phyloP scores from a whole-genome alignment of 164 flowering plant species.

The Magnolia sinica region DNA sequence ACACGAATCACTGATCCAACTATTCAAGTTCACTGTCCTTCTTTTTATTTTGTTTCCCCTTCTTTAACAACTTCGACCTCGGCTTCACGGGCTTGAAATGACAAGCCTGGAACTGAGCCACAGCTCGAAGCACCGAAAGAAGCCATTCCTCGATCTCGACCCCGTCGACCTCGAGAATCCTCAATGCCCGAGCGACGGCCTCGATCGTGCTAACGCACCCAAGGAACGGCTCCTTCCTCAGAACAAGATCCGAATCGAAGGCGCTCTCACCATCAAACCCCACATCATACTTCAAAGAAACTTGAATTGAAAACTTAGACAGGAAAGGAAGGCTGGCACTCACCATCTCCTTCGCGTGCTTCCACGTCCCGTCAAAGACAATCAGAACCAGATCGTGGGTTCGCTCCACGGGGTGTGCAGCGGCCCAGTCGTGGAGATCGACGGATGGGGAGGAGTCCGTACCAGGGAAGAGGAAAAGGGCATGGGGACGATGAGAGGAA shows the following conservation, averaged over 20 bases:
- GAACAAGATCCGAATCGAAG: slow-evolving; percentile 67
- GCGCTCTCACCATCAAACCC: slow-evolving; percentile 57
- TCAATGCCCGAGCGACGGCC: slow-evolving; percentile 76
- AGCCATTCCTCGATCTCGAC: slow-evolving; percentile 49
- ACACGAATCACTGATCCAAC: background rate
- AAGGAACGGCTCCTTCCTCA: slow-evolving; percentile 82
- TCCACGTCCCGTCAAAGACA: slow-evolving; percentile 91
- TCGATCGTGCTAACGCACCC: slow-evolving; percentile 93
- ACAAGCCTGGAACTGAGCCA: slow-evolving; percentile 71
- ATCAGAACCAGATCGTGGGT: slow-evolving; percentile 35
- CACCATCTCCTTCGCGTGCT: slow-evolving; percentile 94
- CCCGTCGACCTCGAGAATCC: slow-evolving; percentile 62
- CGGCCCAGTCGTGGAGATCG: slow-evolving; percentile 23
- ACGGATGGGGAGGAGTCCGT: slow-evolving; percentile 24
- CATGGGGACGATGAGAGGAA: slow-evolving; percentile 26
- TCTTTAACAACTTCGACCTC: slow-evolving; percentile 56
- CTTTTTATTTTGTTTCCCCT: slow-evolving; percentile 16
- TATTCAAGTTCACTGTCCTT: background rate
- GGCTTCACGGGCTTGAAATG: slow-evolving; percentile 62
- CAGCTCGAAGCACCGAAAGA: slow-evolving; percentile 57
- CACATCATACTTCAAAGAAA: slow-evolving; percentile 57
- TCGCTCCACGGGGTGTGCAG: slow-evolving; percentile 1
- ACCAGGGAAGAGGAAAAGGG: slow-evolving; percentile 70
- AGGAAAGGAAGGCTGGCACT: slow-evolving; percentile 60
- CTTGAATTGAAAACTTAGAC: slow-evolving; percentile 57